These are phyloP conservation scores for Camelina hispida DNA, from an alignment of 345 rosid species.

Conservation along the genomic window DNA sequence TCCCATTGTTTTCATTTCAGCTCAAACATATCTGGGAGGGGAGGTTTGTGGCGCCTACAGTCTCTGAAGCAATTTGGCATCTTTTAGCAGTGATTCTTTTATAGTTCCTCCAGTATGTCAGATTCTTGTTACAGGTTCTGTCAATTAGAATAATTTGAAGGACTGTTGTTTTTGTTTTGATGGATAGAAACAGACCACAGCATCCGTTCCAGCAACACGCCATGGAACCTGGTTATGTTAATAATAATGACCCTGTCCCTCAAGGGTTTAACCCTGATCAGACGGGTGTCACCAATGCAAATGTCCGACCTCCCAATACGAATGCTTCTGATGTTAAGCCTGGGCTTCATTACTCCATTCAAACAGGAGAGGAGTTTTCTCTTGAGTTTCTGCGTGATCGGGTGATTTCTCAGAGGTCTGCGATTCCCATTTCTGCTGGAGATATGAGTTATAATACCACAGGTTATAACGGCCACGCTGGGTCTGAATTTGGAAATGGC, in stretches of 20 bases:
- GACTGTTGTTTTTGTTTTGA: conserved; percentile 32
- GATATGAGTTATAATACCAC: conserved; percentile 34
- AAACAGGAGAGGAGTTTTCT: conserved; percentile 93
- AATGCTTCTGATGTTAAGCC: conserved; percentile 67
- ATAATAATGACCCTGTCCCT: conserved; percentile 52
- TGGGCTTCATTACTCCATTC: conserved; percentile 76
- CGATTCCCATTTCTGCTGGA: conserved; percentile 47
- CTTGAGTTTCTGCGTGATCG: conserved; percentile 90
- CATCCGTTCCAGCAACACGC: conserved; percentile 49
- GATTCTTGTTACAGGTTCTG: conserved; percentile 25
- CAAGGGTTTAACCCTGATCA: conserved; percentile 55
- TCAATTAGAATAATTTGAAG: conserved; percentile 27
- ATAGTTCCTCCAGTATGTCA: conserved; percentile 17
- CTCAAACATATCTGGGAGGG: neutral
- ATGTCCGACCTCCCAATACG: conserved; percentile 49
- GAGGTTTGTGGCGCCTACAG: conserved; percentile 1
- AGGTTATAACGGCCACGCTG: conserved; percentile 7
- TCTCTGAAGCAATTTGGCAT: conserved; percentile 36
- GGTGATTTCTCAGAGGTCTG: conserved; percentile 61
- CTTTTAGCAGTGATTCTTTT: neutral
- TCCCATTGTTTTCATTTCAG: conserved; percentile 21
- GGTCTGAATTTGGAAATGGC: conserved; percentile 32
- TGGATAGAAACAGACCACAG: conserved; percentile 59
- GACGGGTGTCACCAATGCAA: conserved; percentile 41
- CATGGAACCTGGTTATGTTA: conserved; percentile 64